Evolutionary conservation across 2,329 filamentous ascomycete genomes (phyloP).

Genomic region (Mariannaea elegans): DNA sequence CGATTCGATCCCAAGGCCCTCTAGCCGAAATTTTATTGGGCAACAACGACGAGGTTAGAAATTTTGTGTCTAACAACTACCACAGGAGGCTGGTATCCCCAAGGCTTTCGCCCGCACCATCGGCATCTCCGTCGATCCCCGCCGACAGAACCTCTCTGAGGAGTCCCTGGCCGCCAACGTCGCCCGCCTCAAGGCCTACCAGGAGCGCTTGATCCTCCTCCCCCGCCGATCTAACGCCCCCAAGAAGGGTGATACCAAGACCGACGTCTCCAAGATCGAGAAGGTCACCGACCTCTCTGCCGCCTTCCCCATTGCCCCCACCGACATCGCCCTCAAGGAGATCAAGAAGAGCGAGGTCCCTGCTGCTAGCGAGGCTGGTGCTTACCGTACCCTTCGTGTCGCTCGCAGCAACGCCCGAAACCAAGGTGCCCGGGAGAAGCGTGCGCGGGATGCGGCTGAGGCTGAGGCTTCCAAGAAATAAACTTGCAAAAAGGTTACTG

Average conservation of each 20-base stretch:
- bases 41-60: slow-evolving; percentile 1
- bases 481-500: slow-evolving; percentile 53
- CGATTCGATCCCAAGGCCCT: slow-evolving; percentile 32
- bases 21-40: background rate
- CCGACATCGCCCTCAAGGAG: slow-evolving; percentile 71
- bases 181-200: slow-evolving; percentile 97
- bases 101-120: slow-evolving; percentile 94
- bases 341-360: slow-evolving; percentile 86
- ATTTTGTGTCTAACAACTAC: slow-evolving; percentile 45
- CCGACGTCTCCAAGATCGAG: slow-evolving; percentile 76
- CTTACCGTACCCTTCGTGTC: slow-evolving; percentile 85
- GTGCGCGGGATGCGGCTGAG: slow-evolving; percentile 86
- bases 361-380: slow-evolving; percentile 79
- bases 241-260: slow-evolving; percentile 92
- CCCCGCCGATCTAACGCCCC: slow-evolving; percentile 92
- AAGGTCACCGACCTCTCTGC: slow-evolving; percentile 58
- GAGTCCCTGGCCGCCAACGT: slow-evolving; percentile 96
- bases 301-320: slow-evolving; percentile 77
- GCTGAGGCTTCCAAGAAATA: slow-evolving; percentile 90
- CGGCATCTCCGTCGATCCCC: slow-evolving; percentile 95
- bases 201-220: slow-evolving; percentile 95
- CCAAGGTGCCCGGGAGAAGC: slow-evolving; percentile 90
- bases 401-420: slow-evolving; percentile 85
- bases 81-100: slow-evolving; percentile 91
- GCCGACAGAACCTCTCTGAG: slow-evolving; percentile 96